These are phyloP conservation scores for Lactarius hengduanensis DNA, from an alignment of 768 basidiomycete genomes.

Conservation along the genomic window DNA sequence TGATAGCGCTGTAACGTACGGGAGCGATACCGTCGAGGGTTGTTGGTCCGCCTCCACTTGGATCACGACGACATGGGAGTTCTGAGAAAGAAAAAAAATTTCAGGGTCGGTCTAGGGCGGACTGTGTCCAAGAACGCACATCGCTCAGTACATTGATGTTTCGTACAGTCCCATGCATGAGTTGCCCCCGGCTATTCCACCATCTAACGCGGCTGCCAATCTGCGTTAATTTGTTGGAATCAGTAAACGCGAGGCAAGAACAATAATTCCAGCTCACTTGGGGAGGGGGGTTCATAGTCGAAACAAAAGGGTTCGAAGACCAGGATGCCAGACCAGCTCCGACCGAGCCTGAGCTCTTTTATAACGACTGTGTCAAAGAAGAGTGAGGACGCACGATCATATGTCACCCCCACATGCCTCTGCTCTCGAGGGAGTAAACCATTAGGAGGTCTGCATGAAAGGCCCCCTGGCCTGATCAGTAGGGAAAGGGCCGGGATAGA, in stretches of 20 bases:
- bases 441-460: conserved; percentile 18
- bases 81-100: conserved; percentile 40
- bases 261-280: conserved; percentile 36
- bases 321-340: conserved; percentile 13
- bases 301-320: conserved; percentile 46
- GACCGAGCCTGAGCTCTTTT: conserved; percentile 13
- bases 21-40: conserved; percentile 48
- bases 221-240: conserved; percentile 37
- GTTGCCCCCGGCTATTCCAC: conserved; percentile 54
- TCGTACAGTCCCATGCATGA: conserved; percentile 59
- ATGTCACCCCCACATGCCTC: conserved; percentile 22
- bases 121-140: conserved; percentile 40
- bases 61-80: conserved; percentile 57
- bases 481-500: conserved; percentile 2
- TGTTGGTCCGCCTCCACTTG: conserved; percentile 39
- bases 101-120: conserved; percentile 5
- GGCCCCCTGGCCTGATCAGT: conserved; percentile 21
- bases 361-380: conserved; percentile 12
- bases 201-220: conserved; percentile 68
- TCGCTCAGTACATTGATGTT: conserved; percentile 54
- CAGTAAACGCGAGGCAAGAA: conserved; percentile 20
- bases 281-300: conserved; percentile 60
- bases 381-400: conserved; percentile 7
- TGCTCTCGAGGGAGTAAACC: conserved; percentile 6
- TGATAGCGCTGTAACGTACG: conserved; percentile 45